A percentile compares a stretch with the other conserved stretches of the same genome.
Conservation (phyloP, 768 basidiomycete genomes). For the Sarcomyxa edulis region DNA sequence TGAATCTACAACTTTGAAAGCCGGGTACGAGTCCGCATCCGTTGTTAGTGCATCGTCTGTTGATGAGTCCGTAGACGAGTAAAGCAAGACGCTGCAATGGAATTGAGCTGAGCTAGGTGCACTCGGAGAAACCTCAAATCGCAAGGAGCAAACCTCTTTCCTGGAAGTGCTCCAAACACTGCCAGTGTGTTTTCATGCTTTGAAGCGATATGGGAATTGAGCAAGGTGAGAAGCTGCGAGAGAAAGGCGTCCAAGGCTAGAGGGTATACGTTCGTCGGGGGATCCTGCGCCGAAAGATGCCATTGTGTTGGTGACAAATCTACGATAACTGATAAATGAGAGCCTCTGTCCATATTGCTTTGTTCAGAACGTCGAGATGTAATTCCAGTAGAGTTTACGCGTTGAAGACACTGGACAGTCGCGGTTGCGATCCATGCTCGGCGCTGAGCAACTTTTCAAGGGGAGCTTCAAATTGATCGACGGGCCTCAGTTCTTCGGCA, state of each 20-base stretch:
- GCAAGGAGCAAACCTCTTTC: conserved; percentile 67
- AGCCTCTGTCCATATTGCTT: conserved; percentile 23
- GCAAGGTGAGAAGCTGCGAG: conserved; percentile 81
- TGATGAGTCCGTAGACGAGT: conserved; percentile 54
- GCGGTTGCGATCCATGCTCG: no score
- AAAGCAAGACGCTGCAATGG: conserved; percentile 62
- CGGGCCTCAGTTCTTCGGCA: no score
- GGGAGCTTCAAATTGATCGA: no score
- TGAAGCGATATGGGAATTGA: conserved; percentile 89
- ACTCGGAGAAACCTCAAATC: conserved; percentile 4
- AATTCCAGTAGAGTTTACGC: conserved; percentile 6
- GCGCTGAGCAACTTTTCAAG: no score
- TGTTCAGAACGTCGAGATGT: no score
- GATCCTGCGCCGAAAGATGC: conserved; percentile 54
- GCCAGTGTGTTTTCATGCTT: conserved; percentile 91
- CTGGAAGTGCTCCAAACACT: conserved; percentile 85
- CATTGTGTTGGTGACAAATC: conserved; percentile 87
- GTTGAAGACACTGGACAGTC: background rate
- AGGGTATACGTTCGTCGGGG: conserved; percentile 39
- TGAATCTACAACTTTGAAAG: conserved; percentile 75
- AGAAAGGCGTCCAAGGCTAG: conserved; percentile 71
- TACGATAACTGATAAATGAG: conserved; percentile 76
- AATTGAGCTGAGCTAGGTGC: conserved; percentile 3
- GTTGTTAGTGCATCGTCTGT: conserved; percentile 29
- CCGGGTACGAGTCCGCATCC: conserved; percentile 79